These are phyloP conservation scores for Lasiosphaeris hirsuta DNA, from an alignment of 495 filamentous ascomycete genomes.

Conservation along the genomic window DNA sequence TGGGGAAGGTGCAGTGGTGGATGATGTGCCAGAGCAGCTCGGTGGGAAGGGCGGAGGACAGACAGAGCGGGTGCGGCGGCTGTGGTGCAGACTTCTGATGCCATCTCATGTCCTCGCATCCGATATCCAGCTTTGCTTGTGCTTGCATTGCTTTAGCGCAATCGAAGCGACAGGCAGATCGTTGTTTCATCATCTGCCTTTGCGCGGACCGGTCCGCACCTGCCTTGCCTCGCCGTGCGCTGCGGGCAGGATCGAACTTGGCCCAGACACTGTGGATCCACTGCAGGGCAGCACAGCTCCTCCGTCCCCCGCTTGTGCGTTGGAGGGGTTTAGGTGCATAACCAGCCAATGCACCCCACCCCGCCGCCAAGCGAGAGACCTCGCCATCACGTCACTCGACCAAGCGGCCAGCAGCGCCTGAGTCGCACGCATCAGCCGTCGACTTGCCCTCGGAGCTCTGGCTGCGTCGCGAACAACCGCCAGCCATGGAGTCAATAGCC, in stretches of 20 bases:
- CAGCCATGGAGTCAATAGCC: slow-evolving; percentile 86
- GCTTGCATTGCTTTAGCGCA: neutral
- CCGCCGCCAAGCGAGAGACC: neutral
- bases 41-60: slow-evolving; percentile 50
- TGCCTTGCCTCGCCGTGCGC: slow-evolving; percentile 1
- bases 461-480: neutral
- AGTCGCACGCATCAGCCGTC: neutral
- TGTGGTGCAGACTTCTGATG: neutral
- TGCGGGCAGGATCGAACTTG: too few relatives aligned
- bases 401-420: slow-evolving; percentile 10
- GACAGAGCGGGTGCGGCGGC: slow-evolving; percentile 37
- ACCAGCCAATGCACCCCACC: slow-evolving; percentile 11
- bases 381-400: slow-evolving; percentile 37
- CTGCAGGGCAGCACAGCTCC: too few relatives aligned
- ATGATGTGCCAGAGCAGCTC: slow-evolving; percentile 66
- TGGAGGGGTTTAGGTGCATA: slow-evolving; percentile 27
- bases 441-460: slow-evolving; percentile 1
- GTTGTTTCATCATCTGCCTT: neutral
- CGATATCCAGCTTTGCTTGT: neutral
- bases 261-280: too few relatives aligned
- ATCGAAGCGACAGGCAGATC: too few relatives aligned
- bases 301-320: slow-evolving; percentile 10
- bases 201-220: slow-evolving; percentile 20
- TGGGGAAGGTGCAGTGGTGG: slow-evolving; percentile 48
- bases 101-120: too few relatives aligned